Base-by-base conservation (phyloP, 2,329 filamentous ascomycete genomes). In the Thelonectria rubi region DNA sequence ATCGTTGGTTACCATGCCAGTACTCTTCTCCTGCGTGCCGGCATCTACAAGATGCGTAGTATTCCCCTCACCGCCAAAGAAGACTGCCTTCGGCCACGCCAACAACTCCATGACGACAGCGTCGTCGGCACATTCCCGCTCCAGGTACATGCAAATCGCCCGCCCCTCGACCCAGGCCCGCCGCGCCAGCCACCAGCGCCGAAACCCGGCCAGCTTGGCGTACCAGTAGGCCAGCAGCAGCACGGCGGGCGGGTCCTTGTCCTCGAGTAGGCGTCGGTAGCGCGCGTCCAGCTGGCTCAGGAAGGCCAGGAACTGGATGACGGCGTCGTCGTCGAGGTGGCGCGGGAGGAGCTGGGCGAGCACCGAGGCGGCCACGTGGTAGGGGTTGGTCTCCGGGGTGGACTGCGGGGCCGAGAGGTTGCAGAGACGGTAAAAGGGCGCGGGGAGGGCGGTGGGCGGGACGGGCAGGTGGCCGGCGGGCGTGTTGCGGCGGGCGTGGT, bases 181-280 rank as follows among this genome's bases (percentile, higher is more conserved):
- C 52, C 77, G 73, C 46, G 77, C 74, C 14, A 84, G 62, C 80
- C 82, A 86, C 84, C 83, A 86, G 2, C 67, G 60, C 10, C 75
- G 68, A 21, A 75, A 71, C 12, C 75, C 69, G 14, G 76, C 78
- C 14, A 84, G 70, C 62, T 82, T 81, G 10, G 82, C 80, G 70
- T 83, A 85, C 85, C 85, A 89, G 73, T 82, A 85, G 0, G 81
- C 78, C n/a, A 88, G 71, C 37, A 89, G 66, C 11, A 88, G 69
- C 62, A 89, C 68, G 0, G 85, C 86, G 26, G 79, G 75, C 1
- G 81, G 73, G 46, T 89, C 86, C 62, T 84, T 87, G 0, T 63
- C 39, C 47, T 79, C 72, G 1, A 89, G 67, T n/a, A 87, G 62
- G 0, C 49, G 52, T 12, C 77, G 76, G 65, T 81, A 87, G 0